A percentile compares a stretch with the other conserved stretches of the same genome.
phyloP scores from a whole-genome alignment of 768 basidiomycete species.

The Mycena maculata region DNA sequence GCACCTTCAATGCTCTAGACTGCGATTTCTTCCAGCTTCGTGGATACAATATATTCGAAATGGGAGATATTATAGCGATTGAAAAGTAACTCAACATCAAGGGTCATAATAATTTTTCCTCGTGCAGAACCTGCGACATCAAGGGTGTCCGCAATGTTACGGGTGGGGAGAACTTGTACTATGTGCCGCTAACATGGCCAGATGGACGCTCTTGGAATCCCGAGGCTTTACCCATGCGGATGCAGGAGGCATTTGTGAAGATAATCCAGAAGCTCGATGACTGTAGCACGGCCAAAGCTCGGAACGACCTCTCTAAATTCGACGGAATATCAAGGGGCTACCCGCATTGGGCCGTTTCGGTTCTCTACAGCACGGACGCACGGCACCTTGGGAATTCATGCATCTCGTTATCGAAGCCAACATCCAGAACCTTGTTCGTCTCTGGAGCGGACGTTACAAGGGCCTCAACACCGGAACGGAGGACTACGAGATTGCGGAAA shows the following conservation, averaged over 20 bases:
- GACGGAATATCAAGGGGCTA: conserved; percentile 43
- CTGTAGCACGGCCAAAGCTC: background rate
- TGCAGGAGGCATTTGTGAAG: background rate
- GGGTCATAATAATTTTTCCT: background rate
- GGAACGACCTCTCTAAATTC: conserved; percentile 34
- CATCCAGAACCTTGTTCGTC: conserved; percentile 47
- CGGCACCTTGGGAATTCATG: conserved; percentile 57
- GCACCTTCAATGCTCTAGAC: conserved; percentile 35
- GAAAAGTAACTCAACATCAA: background rate
- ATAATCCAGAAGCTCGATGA: background rate
- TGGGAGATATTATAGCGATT: background rate
- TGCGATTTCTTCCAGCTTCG: conserved; percentile 42
- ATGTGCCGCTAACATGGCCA: conserved; percentile 24
- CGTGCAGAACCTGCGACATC: background rate
- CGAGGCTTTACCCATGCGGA: conserved; percentile 46
- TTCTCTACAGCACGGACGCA: conserved; percentile 42
- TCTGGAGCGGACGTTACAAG: background rate
- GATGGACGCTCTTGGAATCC: conserved; percentile 28
- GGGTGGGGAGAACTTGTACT: background rate
- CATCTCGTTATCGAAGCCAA: conserved; percentile 59
- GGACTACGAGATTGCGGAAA: conserved; percentile 37
- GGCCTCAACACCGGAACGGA: background rate
- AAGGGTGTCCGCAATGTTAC: background rate
- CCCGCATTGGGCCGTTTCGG: conserved; percentile 40
- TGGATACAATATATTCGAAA: background rate